These are phyloP conservation scores for Trypanosoma avium DNA, from an alignment of 208 protist genomes.

Conservation along the genomic window DNA sequence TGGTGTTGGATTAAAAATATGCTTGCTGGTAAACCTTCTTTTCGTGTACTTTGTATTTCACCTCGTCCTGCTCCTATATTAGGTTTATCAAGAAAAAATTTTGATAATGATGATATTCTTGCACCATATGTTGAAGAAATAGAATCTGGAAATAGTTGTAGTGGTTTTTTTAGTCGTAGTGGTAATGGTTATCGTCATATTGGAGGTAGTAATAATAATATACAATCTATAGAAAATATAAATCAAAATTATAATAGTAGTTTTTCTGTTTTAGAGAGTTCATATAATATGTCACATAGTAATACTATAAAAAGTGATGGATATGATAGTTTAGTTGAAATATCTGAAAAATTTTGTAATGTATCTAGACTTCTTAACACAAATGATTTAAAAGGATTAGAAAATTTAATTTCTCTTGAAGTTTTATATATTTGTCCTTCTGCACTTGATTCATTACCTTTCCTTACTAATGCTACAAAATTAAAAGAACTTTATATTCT, in stretches of 20 bases:
- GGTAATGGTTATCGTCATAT: not conserved
- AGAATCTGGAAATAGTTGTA: not conserved
- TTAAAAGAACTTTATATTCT: slow-evolving; percentile 34
- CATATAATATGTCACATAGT: not conserved
- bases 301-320: not conserved
- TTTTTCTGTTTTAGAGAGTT: not conserved
- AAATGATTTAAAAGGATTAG: not conserved
- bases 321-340: not conserved
- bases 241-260: not conserved
- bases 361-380: not conserved
- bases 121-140: slow-evolving; percentile 12
- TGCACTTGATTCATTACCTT: not conserved
- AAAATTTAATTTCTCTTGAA: not conserved
- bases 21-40: slow-evolving; percentile 9
- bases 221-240: not conserved
- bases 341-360: not conserved
- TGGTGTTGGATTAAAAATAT: slow-evolving; percentile 49
- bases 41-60: slow-evolving; percentile 12
- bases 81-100: not conserved
- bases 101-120: slow-evolving; percentile 8
- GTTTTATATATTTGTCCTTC: slow-evolving; percentile 16
- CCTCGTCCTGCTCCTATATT: not conserved
- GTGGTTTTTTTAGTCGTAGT: not conserved
- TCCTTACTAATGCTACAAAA: not conserved
- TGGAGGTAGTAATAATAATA: not conserved